Conservation (phyloP, 768 basidiomycete species). For the Auricularia auricula-judae region DNA sequence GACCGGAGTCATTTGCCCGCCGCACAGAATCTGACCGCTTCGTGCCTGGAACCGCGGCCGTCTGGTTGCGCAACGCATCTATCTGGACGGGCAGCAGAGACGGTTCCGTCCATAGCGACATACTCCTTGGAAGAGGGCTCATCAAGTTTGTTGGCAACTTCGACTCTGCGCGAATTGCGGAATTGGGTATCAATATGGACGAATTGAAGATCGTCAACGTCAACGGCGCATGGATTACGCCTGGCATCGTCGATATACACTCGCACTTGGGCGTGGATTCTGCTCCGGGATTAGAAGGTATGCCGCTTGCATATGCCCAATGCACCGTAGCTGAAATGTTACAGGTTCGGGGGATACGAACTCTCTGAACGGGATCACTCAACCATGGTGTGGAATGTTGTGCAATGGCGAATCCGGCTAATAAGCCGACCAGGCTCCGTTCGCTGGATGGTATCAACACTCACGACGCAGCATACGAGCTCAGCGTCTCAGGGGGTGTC, state of each 20-base stretch:
- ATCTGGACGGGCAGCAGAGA: slow-evolving; percentile 73
- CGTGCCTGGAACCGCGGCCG: slow-evolving; percentile 48
- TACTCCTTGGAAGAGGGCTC: slow-evolving; percentile 63
- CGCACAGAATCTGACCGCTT: slow-evolving; percentile 51
- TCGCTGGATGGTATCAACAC: slow-evolving; percentile 36
- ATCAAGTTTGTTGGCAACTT: slow-evolving; percentile 50
- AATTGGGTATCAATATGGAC: slow-evolving; percentile 28
- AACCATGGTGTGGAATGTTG: slow-evolving; percentile 10
- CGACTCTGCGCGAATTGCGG: slow-evolving; percentile 10
- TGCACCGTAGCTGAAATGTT: background rate
- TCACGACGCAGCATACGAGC: slow-evolving; percentile 29
- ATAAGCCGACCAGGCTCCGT: slow-evolving; percentile 16
- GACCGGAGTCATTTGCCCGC: slow-evolving; percentile 8
- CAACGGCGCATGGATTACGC: slow-evolving; percentile 46
- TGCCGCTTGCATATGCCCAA: background rate
- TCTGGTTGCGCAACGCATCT: slow-evolving; percentile 61
- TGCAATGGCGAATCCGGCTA: background rate
- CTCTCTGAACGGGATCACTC: slow-evolving; percentile 31
- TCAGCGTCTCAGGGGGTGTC: slow-evolving; percentile 34
- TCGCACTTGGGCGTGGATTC: slow-evolving; percentile 52
- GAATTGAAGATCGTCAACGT: slow-evolving; percentile 39
- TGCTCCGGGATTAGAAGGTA: slow-evolving; percentile 40
- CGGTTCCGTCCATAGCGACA: slow-evolving; percentile 54
- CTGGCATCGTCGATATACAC: slow-evolving; percentile 48
- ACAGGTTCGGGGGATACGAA: slow-evolving; percentile 35